Conservation (phyloP, 108 stramenopile species). For the Skeletonema costatum region DNA sequence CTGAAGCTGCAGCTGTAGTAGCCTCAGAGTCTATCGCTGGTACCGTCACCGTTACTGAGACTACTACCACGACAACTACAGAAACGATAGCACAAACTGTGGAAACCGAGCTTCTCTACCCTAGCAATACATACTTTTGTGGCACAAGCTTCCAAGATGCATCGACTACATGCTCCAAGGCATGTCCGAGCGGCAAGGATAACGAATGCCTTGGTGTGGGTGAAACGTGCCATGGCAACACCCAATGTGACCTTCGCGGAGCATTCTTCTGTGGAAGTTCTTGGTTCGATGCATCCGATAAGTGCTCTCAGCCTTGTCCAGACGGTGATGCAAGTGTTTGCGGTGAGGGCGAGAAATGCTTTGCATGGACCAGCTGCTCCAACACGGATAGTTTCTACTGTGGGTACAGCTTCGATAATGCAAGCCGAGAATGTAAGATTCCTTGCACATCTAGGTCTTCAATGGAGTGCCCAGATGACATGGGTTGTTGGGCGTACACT, state of each 20-base stretch:
- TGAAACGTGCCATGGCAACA: slow-evolving; percentile 27
- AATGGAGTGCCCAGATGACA: slow-evolving; percentile 25
- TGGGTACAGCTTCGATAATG: slow-evolving; percentile 32
- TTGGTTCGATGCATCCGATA: slow-evolving; percentile 28
- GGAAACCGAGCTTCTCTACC: not conserved
- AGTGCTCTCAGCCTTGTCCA: slow-evolving; percentile 17
- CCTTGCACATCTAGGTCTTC: slow-evolving; percentile 25
- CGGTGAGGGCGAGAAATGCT: slow-evolving; percentile 28
- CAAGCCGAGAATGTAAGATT: slow-evolving; percentile 26
- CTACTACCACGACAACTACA: not conserved
- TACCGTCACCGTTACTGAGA: not conserved
- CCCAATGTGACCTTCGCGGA: slow-evolving; percentile 1
- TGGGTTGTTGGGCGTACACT: slow-evolving; percentile 45
- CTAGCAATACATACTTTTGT: slow-evolving; percentile 15
- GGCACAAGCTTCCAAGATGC: slow-evolving; percentile 23
- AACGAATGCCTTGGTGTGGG: slow-evolving; percentile 15
- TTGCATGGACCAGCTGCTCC: slow-evolving; percentile 22
- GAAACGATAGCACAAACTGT: not conserved
- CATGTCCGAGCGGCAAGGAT: slow-evolving; percentile 31
- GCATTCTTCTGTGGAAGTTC: slow-evolving; percentile 28
- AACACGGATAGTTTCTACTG: slow-evolving; percentile 26
- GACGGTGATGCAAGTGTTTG: slow-evolving; percentile 18
- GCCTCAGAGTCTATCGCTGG: not conserved
- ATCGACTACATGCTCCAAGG: slow-evolving; percentile 16
- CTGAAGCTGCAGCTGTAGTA: not conserved